These are phyloP conservation scores for Fusarium chlamydosporum DNA, from an alignment of 2,329 filamentous ascomycete genomes.

Conservation along the genomic window DNA sequence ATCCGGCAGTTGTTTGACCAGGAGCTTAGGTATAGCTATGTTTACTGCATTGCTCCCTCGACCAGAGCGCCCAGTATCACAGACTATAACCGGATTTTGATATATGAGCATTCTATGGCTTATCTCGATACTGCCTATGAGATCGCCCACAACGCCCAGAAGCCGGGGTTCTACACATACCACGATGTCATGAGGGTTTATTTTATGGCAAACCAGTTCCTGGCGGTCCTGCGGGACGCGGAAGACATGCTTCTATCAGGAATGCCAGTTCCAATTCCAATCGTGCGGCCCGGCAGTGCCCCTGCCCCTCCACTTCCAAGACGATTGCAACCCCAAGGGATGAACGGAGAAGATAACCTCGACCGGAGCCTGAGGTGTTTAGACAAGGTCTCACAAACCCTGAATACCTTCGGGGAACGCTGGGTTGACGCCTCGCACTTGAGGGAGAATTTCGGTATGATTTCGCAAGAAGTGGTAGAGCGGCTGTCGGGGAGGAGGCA, in stretches of 20 bases:
- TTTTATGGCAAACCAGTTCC: slow-evolving; percentile 76
- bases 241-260: slow-evolving; percentile 70
- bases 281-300: slow-evolving; percentile 62
- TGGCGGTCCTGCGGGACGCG: slow-evolving; percentile 71
- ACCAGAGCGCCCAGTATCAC: slow-evolving; percentile 79
- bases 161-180: slow-evolving; percentile 82
- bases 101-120: slow-evolving; percentile 88
- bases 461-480: slow-evolving; percentile 62
- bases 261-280: slow-evolving; percentile 61
- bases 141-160: slow-evolving; percentile 71
- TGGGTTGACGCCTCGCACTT: slow-evolving; percentile 71
- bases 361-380: slow-evolving; percentile 70
- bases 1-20: slow-evolving; percentile 86
- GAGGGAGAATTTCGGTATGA: slow-evolving; percentile 66
- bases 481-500: slow-evolving; percentile 59
- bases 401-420: slow-evolving; percentile 70
- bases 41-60: slow-evolving; percentile 88
- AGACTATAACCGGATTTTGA: slow-evolving; percentile 81
- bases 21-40: slow-evolving; percentile 90
- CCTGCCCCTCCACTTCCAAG: slow-evolving; percentile 68
- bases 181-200: slow-evolving; percentile 89
- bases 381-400: slow-evolving; percentile 66
- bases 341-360: slow-evolving; percentile 64
- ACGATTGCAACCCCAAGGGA: slow-evolving; percentile 55
- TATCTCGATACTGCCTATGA: slow-evolving; percentile 83